Evolutionary conservation across 805 yeast species (phyloP).

Genomic region (Spathaspora hagerdaliae): DNA sequence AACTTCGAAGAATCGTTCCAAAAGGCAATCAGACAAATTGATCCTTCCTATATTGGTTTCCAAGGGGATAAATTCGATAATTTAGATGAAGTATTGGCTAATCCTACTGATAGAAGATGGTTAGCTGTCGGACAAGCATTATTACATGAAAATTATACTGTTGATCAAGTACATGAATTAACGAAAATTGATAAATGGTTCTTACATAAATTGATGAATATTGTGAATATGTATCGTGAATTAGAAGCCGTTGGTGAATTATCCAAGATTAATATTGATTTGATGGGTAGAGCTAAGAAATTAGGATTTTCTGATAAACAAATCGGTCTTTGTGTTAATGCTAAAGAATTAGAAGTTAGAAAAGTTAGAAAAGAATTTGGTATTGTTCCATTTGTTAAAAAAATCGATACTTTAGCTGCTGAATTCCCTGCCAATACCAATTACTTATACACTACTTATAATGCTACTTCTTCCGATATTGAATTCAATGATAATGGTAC

Average conservation of each 20-base stretch:
- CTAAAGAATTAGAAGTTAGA: slow-evolving; percentile 79
- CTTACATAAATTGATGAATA: slow-evolving; percentile 85
- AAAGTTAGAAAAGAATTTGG: slow-evolving; percentile 74
- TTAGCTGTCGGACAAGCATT: slow-evolving; percentile 97
- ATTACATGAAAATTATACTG: slow-evolving; percentile 84
- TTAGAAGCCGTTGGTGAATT: slow-evolving; percentile 59
- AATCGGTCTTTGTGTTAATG: slow-evolving; percentile 71
- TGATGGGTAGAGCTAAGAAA: slow-evolving; percentile 78
- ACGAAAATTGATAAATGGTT: slow-evolving; percentile 96
- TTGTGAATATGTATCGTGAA: slow-evolving; percentile 83
- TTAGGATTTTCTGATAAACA: slow-evolving; percentile 95
- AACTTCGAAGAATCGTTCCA: slow-evolving; percentile 96
- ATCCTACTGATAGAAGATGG: slow-evolving; percentile 96
- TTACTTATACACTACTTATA: slow-evolving; percentile 93
- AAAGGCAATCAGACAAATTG: slow-evolving; percentile 95
- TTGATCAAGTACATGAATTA: slow-evolving; percentile 87
- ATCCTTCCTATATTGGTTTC: slow-evolving; percentile 86
- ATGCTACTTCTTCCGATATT: slow-evolving; percentile 82
- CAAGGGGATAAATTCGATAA: slow-evolving; percentile 80
- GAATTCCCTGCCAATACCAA: slow-evolving; percentile 98
- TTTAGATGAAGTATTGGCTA: slow-evolving; percentile 70
- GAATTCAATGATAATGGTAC: slow-evolving; percentile 86
- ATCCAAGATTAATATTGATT: slow-evolving; percentile 58
- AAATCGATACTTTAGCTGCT: slow-evolving; percentile 96
- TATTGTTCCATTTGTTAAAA: slow-evolving; percentile 89